These are phyloP conservation scores for Arthrobotrys musiformis DNA, from an alignment of 2,329 filamentous ascomycete species.

Conservation along the genomic window DNA sequence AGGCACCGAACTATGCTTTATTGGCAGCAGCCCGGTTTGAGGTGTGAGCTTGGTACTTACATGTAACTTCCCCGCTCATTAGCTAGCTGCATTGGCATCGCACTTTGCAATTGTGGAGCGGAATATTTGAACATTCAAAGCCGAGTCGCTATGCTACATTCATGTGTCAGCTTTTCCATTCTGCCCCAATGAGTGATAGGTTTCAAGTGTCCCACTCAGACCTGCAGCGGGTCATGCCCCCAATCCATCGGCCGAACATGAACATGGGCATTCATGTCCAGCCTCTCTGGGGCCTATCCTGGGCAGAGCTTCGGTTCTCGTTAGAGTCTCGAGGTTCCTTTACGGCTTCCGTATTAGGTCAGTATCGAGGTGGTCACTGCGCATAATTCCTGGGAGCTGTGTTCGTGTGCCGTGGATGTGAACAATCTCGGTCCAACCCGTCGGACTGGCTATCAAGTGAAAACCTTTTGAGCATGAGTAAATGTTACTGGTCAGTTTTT, in stretches of 20 bases:
- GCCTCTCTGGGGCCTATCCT: constrained; percentile 27
- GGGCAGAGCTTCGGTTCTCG: constrained; percentile 25
- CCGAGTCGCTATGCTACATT: constrained; percentile 27
- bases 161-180: constrained; percentile 21
- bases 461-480: constrained; percentile 17
- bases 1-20: constrained; percentile 2
- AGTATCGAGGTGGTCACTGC: constrained; percentile 27
- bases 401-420: constrained; percentile 43
- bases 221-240: constrained; percentile 49
- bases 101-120: constrained; percentile 24
- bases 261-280: constrained; percentile 27
- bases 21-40: constrained; percentile 24
- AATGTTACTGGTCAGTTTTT: constrained; percentile 32
- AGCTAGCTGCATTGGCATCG: constrained; percentile 37
- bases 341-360: constrained; percentile 44
- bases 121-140: constrained; percentile 44
- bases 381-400: constrained; percentile 24
- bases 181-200: constrained; percentile 36
- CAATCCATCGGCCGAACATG: constrained; percentile 44
- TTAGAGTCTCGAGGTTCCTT: constrained; percentile 12
- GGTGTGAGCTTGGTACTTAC: constrained; percentile 28
- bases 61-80: constrained; percentile 43
- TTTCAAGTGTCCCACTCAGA: constrained; percentile 36
- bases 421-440: constrained; percentile 28
- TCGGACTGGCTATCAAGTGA: constrained; percentile 32